phyloP scores from a whole-genome alignment of 257 asterid genomes.

The Haberlea rhodopensis region DNA sequence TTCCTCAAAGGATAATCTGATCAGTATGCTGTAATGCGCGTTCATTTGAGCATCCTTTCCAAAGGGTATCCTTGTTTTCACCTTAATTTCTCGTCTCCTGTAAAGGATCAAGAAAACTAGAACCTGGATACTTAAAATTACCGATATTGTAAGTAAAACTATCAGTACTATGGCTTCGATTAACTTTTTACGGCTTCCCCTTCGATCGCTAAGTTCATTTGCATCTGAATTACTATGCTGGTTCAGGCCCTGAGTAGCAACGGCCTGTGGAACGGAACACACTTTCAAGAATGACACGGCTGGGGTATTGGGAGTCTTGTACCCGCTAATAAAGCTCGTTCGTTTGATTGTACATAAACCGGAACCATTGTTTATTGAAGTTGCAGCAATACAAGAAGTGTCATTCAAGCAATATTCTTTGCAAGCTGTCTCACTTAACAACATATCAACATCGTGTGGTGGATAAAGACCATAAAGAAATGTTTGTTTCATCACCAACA shows the following conservation, averaged over 20 bases:
- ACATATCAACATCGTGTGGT: constrained; percentile 42
- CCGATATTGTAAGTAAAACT: constrained; percentile 38
- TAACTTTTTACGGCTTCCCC: constrained; percentile 35
- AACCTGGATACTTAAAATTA: constrained; percentile 39
- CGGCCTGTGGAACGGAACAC: constrained; percentile 63
- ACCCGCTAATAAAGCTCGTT: constrained; percentile 52
- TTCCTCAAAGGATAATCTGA: constrained; percentile 50
- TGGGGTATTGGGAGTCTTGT: constrained; percentile 38
- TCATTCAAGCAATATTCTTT: constrained; percentile 45
- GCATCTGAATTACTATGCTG: constrained; percentile 22
- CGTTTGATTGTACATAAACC: constrained; percentile 53
- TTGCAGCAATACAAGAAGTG: constrained; percentile 51
- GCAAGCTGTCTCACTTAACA: constrained; percentile 56
- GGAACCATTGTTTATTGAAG: constrained; percentile 62
- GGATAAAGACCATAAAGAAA: constrained; percentile 70
- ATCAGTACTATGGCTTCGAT: constrained; percentile 43
- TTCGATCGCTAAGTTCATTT: constrained; percentile 15
- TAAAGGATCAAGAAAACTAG: constrained; percentile 38
- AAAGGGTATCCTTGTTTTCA: constrained; percentile 44
- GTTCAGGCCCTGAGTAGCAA: constrained; percentile 37
- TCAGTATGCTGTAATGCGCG: constrained; percentile 49
- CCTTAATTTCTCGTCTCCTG: constrained; percentile 33
- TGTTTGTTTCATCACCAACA: constrained; percentile 44
- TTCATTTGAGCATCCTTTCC: constrained; percentile 56
- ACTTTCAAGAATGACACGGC: constrained; percentile 58